Base-by-base conservation (phyloP, 306 rosid genomes). In the Mucuna pruriens region DNA sequence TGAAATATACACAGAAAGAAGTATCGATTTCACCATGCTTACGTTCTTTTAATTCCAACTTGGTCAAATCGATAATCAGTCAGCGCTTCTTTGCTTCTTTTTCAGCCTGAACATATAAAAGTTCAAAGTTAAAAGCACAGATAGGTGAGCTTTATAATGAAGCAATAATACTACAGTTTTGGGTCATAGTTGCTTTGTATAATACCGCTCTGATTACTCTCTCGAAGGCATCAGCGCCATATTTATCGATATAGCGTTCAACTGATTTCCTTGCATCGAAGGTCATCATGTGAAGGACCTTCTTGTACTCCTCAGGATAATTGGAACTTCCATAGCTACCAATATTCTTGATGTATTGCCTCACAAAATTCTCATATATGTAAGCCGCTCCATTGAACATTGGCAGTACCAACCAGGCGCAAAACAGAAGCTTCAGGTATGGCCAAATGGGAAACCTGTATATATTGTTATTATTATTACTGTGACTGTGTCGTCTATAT, bases 331-430 rank as follows among this genome's bases (percentile, higher is more conserved):
- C 80, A 42, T 85, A 69, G 25, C 76, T 70, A 25, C 86, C 90
- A 9, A 90, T 40, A 0, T 71, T 84, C 84, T 89, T 95, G 0
- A 93, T 79, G 54, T 90, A 95, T 78, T 86, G 78, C 51, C 99
- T 95, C 79, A 85, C 99, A 64, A 63, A 70, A 58, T 90, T 95
- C 79, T 81, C 96, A 44, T 91, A 90, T 64, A 95, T 84, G 75
- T 92, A 96, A 5, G 99, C 97, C 25, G 97, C 97, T 58, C 98
- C 98, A 77, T 92, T 96, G 90, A 93, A 96, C 77, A 77, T 82
- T 9, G 99, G 99, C 78, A 96, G 80, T 25, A 96, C 98, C 63
- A 96, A 36, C 99, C 98, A 96, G 62, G 82, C 29, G 85, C 99
- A 92, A 76, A 89, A 84, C 82, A 95, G 44, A 7, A 95, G 83